These are phyloP conservation scores for Colletotrichum caudatum DNA, from an alignment of 2,329 filamentous ascomycete genomes.

Conservation along the genomic window DNA sequence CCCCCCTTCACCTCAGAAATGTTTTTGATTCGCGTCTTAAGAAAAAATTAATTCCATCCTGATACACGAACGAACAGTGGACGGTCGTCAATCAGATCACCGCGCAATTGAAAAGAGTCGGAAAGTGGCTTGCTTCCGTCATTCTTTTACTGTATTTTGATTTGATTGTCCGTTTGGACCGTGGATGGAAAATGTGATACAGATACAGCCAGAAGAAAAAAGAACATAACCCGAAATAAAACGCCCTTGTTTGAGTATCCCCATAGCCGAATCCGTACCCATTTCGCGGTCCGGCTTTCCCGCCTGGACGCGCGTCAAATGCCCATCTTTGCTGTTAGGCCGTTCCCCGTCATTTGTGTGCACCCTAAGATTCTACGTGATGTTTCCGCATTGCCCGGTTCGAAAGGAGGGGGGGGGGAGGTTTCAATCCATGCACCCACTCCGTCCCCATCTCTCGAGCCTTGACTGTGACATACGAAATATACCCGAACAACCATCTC, in stretches of 20 bases:
- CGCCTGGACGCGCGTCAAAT: neutral
- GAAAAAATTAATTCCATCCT: neutral
- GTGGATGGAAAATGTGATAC: conserved; percentile 25
- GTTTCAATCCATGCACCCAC: neutral
- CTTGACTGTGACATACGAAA: conserved; percentile 19
- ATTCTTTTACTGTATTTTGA: neutral
- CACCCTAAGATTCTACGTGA: conserved; percentile 1
- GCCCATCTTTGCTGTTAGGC: neutral
- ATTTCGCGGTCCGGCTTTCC: conserved; percentile 1
- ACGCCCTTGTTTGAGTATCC: conserved; percentile 16
- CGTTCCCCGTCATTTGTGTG: neutral
- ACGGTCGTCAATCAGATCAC: neutral
- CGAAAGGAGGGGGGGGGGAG: neutral
- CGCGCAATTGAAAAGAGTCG: no score
- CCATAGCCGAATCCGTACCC: neutral
- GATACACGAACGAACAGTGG: no score
- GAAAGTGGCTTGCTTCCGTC: neutral
- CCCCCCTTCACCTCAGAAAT: neutral
- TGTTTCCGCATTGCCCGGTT: neutral
- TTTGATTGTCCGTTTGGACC: conserved; percentile 10
- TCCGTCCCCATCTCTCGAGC: neutral
- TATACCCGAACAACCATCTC: conserved; percentile 11
- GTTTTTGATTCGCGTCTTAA: neutral
- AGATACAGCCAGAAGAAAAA: conserved; percentile 15
- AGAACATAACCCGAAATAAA: no score